A percentile compares a stretch with the other conserved stretches of the same genome.
phyloP scores from a whole-genome alignment of 176 grass and related monocot species.

The Metroxylon sagu region DNA sequence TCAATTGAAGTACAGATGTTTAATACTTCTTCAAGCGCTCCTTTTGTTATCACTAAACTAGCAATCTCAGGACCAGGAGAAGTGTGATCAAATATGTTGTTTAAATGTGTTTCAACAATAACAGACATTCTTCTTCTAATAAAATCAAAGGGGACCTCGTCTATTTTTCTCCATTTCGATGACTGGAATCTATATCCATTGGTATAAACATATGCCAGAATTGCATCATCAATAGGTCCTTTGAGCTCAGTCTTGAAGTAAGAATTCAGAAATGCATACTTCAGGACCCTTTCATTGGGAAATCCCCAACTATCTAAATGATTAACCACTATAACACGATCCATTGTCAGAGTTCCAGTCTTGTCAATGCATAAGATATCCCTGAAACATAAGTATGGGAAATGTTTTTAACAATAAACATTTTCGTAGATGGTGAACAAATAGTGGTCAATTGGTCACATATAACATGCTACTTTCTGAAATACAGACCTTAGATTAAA shows the following conservation, averaged over 20 bases:
- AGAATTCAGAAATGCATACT: conserved; percentile 23
- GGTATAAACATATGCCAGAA: conserved; percentile 38
- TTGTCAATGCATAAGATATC: conserved; percentile 47
- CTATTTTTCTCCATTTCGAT: conserved; percentile 30
- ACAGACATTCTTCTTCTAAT: conserved; percentile 33
- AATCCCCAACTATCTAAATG: conserved; percentile 37
- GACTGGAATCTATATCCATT: conserved; percentile 33
- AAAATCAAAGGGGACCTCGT: conserved; percentile 40
- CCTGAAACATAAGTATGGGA: conserved; percentile 4
- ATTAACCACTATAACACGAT: conserved; percentile 27
- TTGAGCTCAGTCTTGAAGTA: conserved; percentile 24
- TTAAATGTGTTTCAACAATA: conserved; percentile 23
- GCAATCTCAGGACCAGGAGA: background rate
- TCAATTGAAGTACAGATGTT: conserved; percentile 18
- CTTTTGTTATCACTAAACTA: conserved; percentile 32
- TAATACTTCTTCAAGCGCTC: conserved; percentile 33
- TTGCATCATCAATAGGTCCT: conserved; percentile 36
- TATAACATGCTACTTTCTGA: too few relatives aligned
- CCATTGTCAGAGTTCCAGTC: conserved; percentile 36
- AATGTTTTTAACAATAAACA: too few relatives aligned
- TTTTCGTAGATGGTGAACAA: too few relatives aligned
- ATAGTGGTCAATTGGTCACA: too few relatives aligned
- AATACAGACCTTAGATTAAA: too few relatives aligned
- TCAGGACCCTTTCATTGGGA: conserved; percentile 13
- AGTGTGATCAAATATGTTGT: conserved; percentile 2